Evolutionary conservation across 768 basidiomycete species (phyloP), one percentile per base, ranked within the genome.

Genomic region (Leccinum broughii): DNA sequence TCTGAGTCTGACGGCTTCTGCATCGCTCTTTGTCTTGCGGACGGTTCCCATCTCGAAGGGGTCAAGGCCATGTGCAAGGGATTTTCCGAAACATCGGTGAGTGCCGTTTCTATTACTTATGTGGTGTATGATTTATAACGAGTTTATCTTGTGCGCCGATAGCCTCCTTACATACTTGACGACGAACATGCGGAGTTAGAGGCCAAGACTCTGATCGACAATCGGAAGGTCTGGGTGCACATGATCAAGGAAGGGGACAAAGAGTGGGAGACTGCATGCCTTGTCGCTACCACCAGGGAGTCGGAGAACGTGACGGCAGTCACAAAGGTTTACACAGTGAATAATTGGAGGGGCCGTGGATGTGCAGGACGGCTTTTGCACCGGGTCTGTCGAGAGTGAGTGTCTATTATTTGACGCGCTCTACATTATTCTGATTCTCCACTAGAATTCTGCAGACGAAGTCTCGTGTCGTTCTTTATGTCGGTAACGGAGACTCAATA

Each of bases 241-340:
- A 74, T 80, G 56, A 76, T 84, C n/a, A 67, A 71, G 54, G 34
- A 56, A 48, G 64, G 55, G 0, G 67, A 68, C 7, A 66, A 49
- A 56, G 54, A 61, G 0, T 62, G 72, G 51, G 77, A 80, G 28
- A 79, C 86, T 22, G 86, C 89, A 0, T 89, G 80, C 20, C 83
- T 92, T 44, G 86, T 86, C 6, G 89, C 89, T 15, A 83, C 81
- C 30, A 89, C 89, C 8, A 77, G 91, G 11, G 83, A 84, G 60
- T 85, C 79, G 26, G 76, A 78, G 1, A 77, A 66, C 5, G 80
- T 87, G 26, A 83, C 85, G 3, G 82, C 86, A 0, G 84, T 92
- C 50, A 87, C 87, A 41, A 92, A 92, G 70, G 89, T 92, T 1
- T 87, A 77, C 67, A 92, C 90, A 0, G 75, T 79, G 51, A 76